Evolutionary conservation across 179 eudicot genomes (phyloP), one percentile per base, ranked within the genome.

Genomic region (Corrigiola litoralis): DNA sequence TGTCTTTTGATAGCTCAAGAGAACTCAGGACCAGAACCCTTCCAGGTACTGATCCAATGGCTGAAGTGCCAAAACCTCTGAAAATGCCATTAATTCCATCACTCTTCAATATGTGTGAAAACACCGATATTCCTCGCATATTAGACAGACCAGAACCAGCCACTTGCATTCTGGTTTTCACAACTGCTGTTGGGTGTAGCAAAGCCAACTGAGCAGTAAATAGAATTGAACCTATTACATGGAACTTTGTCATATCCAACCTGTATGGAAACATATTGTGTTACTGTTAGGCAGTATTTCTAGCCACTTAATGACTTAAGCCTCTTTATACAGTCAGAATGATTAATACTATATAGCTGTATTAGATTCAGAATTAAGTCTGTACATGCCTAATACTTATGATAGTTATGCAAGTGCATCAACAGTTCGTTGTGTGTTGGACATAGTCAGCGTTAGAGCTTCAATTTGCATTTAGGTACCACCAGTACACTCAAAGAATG

Each of bases 91-190:
- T 75, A 41, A 86, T 54, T n/a, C 96, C 96, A 31, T 88, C 96
- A 9, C 36, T 68, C 65, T 56, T 84, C 61, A 88, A 62, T 63
- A 84, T 79, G 61, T 71, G 83, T 46, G 64, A 70, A 33, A 82
- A 84, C 6, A 82, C 86, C 18, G 81, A 72, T 16, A 61, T 44
- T 20, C 86, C 96, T 27, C 50, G 54, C 72, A 72, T 75, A 21
- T 73, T 78, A 60, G 85, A 77, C 12, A 80, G 48, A 20, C 73
- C 81, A 7, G 81, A 79, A 65, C 71, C 74, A 64, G 76, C 84
- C 47, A 86, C 92, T 67, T 88, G 95, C 86, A 88, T 82, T 70
- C 92, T 79, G 2, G 95, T 88, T 73, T 88, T 88, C 27, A 88
- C 81, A 46, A 88, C 87, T 16, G 84, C 73, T 6, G 84, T 80